Evolutionary conservation across 2,329 filamentous ascomycete species (phyloP).

Genomic region (Aspergillus fructus): DNA sequence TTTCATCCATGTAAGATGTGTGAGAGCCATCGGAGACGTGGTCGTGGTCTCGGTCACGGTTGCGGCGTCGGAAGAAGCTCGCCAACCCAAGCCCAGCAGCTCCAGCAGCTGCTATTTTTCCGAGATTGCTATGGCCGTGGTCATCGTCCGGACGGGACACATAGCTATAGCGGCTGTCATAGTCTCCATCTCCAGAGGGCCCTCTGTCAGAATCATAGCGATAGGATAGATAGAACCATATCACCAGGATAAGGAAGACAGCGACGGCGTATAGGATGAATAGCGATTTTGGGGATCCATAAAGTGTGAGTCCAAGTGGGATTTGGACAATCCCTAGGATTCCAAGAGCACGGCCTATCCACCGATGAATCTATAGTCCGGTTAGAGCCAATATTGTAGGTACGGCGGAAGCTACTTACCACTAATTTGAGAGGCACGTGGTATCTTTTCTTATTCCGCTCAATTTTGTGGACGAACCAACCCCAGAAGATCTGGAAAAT

Average conservation of each 20-base stretch:
- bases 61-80: slow-evolving; percentile 46
- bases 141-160: slow-evolving; percentile 51
- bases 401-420: slow-evolving; percentile 38
- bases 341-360: slow-evolving; percentile 75
- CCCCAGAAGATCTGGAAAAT: slow-evolving; percentile 60
- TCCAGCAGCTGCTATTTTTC: slow-evolving; percentile 54
- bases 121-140: slow-evolving; percentile 44
- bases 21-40: slow-evolving; percentile 48
- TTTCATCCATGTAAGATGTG: slow-evolving; percentile 64
- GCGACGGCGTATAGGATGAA: slow-evolving; percentile 86
- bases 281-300: slow-evolving; percentile 79
- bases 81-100: slow-evolving; percentile 59
- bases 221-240: slow-evolving; percentile 80
- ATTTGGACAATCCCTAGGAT: slow-evolving; percentile 84
- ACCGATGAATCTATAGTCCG: slow-evolving; percentile 74
- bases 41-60: slow-evolving; percentile 45
- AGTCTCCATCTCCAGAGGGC: slow-evolving; percentile 51
- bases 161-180: slow-evolving; percentile 60
- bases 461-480: slow-evolving; percentile 54
- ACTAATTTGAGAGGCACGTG: slow-evolving; percentile 60
- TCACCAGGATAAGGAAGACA: slow-evolving; percentile 67
- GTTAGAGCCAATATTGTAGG: slow-evolving; percentile 22
- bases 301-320: slow-evolving; percentile 83
- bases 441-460: slow-evolving; percentile 53
- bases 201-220: slow-evolving; percentile 54